Base-by-base conservation (phyloP, 2,329 filamentous ascomycete genomes). In the Apiospora sp. region DNA sequence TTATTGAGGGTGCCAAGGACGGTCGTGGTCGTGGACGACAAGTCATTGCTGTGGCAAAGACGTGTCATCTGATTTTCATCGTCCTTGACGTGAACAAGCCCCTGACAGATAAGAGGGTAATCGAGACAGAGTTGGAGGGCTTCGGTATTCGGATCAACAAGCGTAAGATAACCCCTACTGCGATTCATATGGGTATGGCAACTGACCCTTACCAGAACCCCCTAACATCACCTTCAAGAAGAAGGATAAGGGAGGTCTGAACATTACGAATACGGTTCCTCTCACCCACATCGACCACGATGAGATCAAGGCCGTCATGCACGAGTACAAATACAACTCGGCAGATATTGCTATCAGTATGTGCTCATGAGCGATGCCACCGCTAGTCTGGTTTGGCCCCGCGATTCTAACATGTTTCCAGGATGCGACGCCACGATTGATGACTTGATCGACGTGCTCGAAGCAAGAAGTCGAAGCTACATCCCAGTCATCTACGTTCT, bases 201-300 rank as follows among this genome's bases (percentile, higher is more conserved):
- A 37, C 44, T 69, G 34, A 69, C 34, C 8, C 13, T 24, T n/a
- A 43, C n/a, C 34, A 70, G 86, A 91, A 78, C 96, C 96, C 37
- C 96, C 96, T 54, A 99, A 99, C 82, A 99, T 99, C 80, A 94
- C 96, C n/a, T 98, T 98, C 88, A 97, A 92, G 86, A 99, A 99
- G 88, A 99, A 99, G 88, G 96, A 99, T 84, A 98, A 98, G 86
- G 96, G 96, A 77, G 96, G 96, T 48, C 91, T 99, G 80, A 95
- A 94, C 80, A 96, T 99, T 80, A 98, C 95, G n/a, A 96, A 91
- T 84, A 99, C 96, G 2, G 92, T 96, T 64, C 94, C 95, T 6
- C 87, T 99, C 77, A 93, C 93, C 34, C 94, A 99, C 84, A 98
- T 99, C 80, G 94, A 96, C 82, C 89, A 95, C 77, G 96, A 97